phyloP scores from a whole-genome alignment of 2,329 filamentous ascomycete species.

The Colletotrichum sp. region DNA sequence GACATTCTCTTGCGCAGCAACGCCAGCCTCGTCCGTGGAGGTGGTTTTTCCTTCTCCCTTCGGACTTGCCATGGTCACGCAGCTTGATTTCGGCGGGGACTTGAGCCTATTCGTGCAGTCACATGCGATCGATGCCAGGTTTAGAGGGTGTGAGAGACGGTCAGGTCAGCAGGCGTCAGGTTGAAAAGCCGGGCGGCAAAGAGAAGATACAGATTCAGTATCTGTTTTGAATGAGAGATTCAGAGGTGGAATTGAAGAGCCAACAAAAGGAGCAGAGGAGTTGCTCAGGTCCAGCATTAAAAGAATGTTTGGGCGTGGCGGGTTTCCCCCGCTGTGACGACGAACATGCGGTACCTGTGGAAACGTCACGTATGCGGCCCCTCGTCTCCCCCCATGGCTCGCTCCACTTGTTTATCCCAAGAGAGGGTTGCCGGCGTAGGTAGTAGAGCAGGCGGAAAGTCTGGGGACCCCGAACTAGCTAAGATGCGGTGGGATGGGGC shows the following conservation, averaged over 20 bases:
- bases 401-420: neutral
- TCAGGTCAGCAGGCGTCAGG: neutral
- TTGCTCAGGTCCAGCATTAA: neutral
- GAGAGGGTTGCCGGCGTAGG: neutral
- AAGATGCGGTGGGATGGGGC: neutral
- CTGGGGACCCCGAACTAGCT: neutral
- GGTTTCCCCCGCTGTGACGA: neutral
- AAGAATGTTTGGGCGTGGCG: neutral
- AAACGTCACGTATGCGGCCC: neutral
- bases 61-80: neutral
- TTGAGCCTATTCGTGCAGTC: neutral
- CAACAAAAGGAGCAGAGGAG: neutral
- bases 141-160: neutral
- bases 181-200: neutral
- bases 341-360: neutral
- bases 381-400: constrained; percentile 1
- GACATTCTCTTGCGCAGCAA: constrained; percentile 36
- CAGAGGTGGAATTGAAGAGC: neutral
- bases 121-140: neutral
- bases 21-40: constrained; percentile 27
- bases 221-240: neutral
- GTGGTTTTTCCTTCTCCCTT: neutral
- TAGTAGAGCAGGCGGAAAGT: neutral
- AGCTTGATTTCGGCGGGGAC: neutral
- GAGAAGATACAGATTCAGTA: neutral